Conservation (phyloP, 1,139 yeast species). For the Lodderomyces metapsilosis region DNA sequence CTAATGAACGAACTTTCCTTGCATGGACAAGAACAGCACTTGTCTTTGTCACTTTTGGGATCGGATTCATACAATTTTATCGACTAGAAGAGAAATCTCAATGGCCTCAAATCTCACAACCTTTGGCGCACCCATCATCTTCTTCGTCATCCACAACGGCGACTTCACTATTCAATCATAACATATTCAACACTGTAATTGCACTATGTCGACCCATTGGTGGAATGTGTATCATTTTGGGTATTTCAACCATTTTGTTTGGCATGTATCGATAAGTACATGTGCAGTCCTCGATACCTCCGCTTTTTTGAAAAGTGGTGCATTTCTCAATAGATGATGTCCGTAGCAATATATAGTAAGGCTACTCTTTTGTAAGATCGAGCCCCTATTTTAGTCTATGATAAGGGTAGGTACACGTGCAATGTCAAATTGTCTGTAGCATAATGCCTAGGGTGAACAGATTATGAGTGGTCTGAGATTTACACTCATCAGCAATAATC, state of each 20-base stretch:
- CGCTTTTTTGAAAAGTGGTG: no score
- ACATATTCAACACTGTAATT: slow-evolving; percentile 11
- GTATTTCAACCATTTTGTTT: slow-evolving; percentile 21
- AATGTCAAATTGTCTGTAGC: no score
- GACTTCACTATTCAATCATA: slow-evolving; percentile 4
- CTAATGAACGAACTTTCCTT: slow-evolving; percentile 40
- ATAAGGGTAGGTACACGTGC: no score
- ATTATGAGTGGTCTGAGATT: no score
- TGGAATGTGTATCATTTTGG: slow-evolving; percentile 21
- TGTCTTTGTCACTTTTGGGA: slow-evolving; percentile 28
- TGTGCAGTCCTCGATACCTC: no score
- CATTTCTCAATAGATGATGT: no score
- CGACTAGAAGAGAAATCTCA: slow-evolving; percentile 22
- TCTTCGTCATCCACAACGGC: neutral
- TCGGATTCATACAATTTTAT: slow-evolving; percentile 32
- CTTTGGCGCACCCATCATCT: neutral
- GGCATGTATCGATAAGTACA: slow-evolving; percentile 31
- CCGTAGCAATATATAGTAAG: no score
- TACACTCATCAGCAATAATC: no score
- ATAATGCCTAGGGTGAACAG: no score
- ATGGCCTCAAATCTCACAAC: slow-evolving; percentile 2
- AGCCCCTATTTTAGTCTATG: no score
- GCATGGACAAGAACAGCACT: slow-evolving; percentile 35
- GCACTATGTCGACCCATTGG: slow-evolving; percentile 24
- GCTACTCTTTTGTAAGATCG: no score